These are phyloP conservation scores for Auriscalpium microsporum DNA, from an alignment of 768 basidiomycete genomes.

Conservation along the genomic window DNA sequence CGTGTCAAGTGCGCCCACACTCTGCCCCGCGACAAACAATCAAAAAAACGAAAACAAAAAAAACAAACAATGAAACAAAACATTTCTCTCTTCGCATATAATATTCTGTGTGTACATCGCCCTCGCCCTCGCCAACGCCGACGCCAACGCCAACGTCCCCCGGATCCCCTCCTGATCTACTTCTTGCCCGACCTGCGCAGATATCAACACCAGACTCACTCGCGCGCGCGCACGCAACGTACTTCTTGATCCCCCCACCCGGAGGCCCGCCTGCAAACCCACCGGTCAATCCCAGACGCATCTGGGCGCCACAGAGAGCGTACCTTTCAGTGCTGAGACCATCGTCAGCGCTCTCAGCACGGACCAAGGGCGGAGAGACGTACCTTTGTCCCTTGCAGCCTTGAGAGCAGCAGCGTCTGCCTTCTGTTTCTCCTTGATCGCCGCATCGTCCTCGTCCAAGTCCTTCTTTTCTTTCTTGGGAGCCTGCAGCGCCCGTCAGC, in stretches of 20 bases:
- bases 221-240: slow-evolving; percentile 19
- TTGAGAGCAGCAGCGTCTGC: slow-evolving; percentile 66
- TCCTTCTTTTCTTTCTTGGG: slow-evolving; percentile 78
- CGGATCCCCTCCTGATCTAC: slow-evolving; percentile 22
- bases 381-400: slow-evolving; percentile 66
- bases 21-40: no score
- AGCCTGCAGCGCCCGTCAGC: slow-evolving; percentile 36
- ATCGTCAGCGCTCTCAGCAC: neutral
- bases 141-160: no score
- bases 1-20: no score
- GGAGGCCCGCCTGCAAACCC: slow-evolving; percentile 50
- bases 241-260: slow-evolving; percentile 85
- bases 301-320: slow-evolving; percentile 11
- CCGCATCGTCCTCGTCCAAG: slow-evolving; percentile 58
- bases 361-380: slow-evolving; percentile 12
- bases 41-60: no score
- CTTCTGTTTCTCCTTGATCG: slow-evolving; percentile 73
- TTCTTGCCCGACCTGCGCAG: slow-evolving; percentile 61
- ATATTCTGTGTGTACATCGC: no score
- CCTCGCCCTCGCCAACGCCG: no score
- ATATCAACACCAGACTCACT: neutral
- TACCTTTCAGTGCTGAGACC: slow-evolving; percentile 46
- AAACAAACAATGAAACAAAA: no score
- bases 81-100: neutral
- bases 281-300: neutral